phyloP scores from a whole-genome alignment of 2,329 filamentous ascomycete genomes.

The Coniochaeta hoffmannii region DNA sequence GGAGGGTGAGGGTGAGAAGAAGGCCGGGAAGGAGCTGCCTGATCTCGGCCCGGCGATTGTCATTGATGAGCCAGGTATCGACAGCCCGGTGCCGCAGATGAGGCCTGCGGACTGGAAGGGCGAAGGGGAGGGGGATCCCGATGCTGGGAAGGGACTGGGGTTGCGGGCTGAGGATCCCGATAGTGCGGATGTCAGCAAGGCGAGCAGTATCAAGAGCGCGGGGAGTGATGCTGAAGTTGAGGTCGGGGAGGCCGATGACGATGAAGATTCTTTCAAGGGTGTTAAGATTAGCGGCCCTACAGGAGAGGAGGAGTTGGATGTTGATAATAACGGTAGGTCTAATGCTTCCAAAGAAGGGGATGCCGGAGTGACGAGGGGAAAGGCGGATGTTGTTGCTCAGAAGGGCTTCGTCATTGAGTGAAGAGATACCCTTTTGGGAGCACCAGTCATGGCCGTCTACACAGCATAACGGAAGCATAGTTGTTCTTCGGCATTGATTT shows the following conservation, averaged over 20 bases:
- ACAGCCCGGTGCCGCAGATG: slow-evolving; percentile 64
- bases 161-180: slow-evolving; percentile 56
- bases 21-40: slow-evolving; percentile 1
- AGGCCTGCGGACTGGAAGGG: slow-evolving; percentile 70
- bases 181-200: slow-evolving; percentile 62
- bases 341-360: not conserved
- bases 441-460: not conserved
- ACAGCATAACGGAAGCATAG: too few species aligned
- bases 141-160: slow-evolving; percentile 57
- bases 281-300: slow-evolving; percentile 22
- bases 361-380: not conserved
- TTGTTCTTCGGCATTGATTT: too few species aligned
- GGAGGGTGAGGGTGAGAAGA: slow-evolving; percentile 8
- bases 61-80: slow-evolving; percentile 57
- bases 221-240: slow-evolving; percentile 2
- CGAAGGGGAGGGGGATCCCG: slow-evolving; percentile 35
- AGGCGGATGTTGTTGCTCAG: slow-evolving; percentile 9
- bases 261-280: slow-evolving; percentile 16
- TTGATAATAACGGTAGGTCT: not conserved
- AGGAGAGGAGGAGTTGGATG: slow-evolving; percentile 17
- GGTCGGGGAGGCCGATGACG: slow-evolving; percentile 7
- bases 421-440: not conserved
- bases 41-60: slow-evolving; percentile 24
- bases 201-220: slow-evolving; percentile 56
- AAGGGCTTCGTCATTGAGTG: slow-evolving; percentile 14